Conservation (phyloP, 306 rosid species). For the Arachis stenosperma region DNA sequence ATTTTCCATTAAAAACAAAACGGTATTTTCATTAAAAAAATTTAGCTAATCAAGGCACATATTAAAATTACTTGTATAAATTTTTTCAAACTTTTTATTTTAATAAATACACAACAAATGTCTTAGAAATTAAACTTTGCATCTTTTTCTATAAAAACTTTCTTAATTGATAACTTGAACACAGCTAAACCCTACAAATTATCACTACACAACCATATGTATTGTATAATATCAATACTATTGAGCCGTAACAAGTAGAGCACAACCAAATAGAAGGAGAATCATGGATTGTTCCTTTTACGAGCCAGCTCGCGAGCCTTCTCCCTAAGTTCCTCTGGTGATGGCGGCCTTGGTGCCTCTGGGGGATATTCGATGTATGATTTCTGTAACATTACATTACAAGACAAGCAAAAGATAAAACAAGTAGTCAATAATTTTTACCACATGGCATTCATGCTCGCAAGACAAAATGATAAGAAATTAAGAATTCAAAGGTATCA, state of each 20-base stretch:
- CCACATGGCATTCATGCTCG: neutral
- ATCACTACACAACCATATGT: no score
- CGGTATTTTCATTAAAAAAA: no score
- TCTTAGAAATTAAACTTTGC: no score
- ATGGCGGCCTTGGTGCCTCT: conserved; percentile 71
- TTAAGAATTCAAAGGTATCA: conserved; percentile 29
- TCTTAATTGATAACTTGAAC: no score
- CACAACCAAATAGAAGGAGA: conserved; percentile 29
- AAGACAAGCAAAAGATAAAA: neutral
- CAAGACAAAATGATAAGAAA: neutral
- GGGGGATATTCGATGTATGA: conserved; percentile 78
- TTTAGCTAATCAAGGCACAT: no score
- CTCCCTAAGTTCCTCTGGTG: conserved; percentile 83
- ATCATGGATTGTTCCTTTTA: conserved; percentile 58
- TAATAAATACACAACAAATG: neutral
- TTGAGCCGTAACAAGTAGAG: neutral
- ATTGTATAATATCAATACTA: conserved; percentile 3
- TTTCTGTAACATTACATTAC: conserved; percentile 45
- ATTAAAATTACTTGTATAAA: no score
- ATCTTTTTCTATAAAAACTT: no score
- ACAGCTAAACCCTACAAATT: no score
- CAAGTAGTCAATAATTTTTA: neutral
- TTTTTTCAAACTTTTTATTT: neutral
- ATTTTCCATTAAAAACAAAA: no score
- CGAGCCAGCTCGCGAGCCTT: conserved; percentile 79